Evolutionary conservation across 2,329 filamentous ascomycete genomes (phyloP), one percentile per base, ranked within the genome.

Genomic region (Hypoxylon sp.): DNA sequence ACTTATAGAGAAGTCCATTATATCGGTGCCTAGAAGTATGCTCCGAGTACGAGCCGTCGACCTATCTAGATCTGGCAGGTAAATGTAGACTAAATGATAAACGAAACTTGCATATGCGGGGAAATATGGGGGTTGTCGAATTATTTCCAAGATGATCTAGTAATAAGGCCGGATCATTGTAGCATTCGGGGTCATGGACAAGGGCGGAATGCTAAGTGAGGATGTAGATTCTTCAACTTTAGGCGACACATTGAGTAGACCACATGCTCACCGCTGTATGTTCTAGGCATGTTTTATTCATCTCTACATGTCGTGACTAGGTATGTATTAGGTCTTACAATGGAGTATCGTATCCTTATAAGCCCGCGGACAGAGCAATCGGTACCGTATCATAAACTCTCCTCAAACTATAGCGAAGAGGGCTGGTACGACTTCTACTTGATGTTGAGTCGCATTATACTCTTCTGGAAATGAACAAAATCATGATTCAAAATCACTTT

Each of bases 51-150:
- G 35, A 46, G 19, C 50, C 35, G 35, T 17, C 22, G 26, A 55
- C 11, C 19, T 19, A 42, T 22, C 51, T 62, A 29, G n/a, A 55
- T 53, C 13, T 44, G 51, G 42, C 22, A 63, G 51, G 59, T 63
- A 35, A 47, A 50, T 44, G 4, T 33, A 24, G n/a, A 48, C 22
- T 14, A 19, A 26, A 31, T 22, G 31, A 33, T 53, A 62, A 24
- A 62, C 59, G 59, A 62, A 33, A 24, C 19, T 22, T 62, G 51
- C 50, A 62, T 55, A 62, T 50, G 48, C 58, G 50, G 58, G 58
- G 58, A 48, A 61, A 35, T 61, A 53, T 14, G 37, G 26, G 26
- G 39, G 48, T 53, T 19, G 42, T 57, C 54, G 26, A 35, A 47
- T 47, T 29, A 35, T 19, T 35, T 53, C 14, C 14, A 22, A 26